Base-by-base conservation (phyloP, 257 asterid species). In the Gynochthodes officinalis region DNA sequence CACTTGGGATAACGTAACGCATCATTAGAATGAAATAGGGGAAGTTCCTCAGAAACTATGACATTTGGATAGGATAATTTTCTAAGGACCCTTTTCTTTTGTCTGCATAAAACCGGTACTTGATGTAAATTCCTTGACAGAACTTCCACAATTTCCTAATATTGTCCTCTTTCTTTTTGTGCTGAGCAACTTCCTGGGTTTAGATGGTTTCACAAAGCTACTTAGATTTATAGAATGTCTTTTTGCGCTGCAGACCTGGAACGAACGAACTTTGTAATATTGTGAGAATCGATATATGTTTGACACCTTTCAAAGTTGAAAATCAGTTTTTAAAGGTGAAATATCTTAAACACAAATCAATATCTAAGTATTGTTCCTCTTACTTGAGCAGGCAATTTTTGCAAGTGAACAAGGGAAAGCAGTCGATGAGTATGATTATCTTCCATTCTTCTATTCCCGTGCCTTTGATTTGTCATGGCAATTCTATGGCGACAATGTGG, bases 381-480 rank as follows among this genome's bases (percentile, higher is more conserved):
- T 0, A 27, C 44, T 62, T 49, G 62, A 65, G 84, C 96, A 93
- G 98, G 96, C 96, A 78, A 89, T 93, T 59, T 85, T 80, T 64
- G 97, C 93, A 27, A 79, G 80, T 52, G 95, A 79, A 66, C 84
- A 87, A 79, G 93, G 93, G 62, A 82, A 73, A 18, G 43, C 92
- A 4, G 61, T 93, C 11, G 95, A 89, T 3, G 96, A 84, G 70
- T 93, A 93, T 33, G 93, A 87, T 86, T 93, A 93, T 81, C 96
- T 93, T 33, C 98, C 98, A 0, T 90, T 62, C 85, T 90, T 90
- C 87, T 90, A 93, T 66, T 90, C 97, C 37, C 97, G 96, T 39
- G 87, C 93, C 35, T 90, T 90, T 25, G 95, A 89, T 80, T 79
- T 93, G 78, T 93, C 97, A 35, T 93, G 97, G 97, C 97, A 93